phyloP scores from a whole-genome alignment of 1,284 basidiomycete species.

The Rhodotorula sp. region DNA sequence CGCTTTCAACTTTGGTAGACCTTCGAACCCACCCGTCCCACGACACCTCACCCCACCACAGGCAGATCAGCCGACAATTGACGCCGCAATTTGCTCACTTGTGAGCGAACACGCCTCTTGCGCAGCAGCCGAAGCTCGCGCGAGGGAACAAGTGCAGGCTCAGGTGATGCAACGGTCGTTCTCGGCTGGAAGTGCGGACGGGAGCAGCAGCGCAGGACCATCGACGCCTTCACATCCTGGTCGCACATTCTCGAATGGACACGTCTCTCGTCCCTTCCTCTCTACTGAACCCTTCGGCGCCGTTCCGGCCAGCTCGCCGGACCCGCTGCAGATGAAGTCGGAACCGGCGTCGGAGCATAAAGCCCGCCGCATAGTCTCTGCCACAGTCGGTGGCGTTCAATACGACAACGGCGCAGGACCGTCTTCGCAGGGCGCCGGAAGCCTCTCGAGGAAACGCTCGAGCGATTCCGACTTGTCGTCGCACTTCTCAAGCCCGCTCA shows the following conservation, averaged over 20 bases:
- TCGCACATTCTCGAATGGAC: neutral
- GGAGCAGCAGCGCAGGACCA: neutral
- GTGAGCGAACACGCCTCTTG: slow-evolving; percentile 7
- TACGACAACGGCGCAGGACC: neutral
- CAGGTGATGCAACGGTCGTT: neutral
- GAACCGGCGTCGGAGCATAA: neutral
- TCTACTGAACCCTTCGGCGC: neutral
- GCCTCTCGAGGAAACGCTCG: slow-evolving; percentile 2
- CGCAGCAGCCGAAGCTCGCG: neutral
- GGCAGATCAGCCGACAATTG: neutral
- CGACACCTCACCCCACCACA: neutral
- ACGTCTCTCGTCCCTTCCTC: neutral
- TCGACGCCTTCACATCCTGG: slow-evolving; percentile 15
- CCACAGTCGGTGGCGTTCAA: neutral
- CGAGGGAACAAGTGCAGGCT: neutral
- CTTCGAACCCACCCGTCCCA: neutral
- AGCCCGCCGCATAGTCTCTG: neutral
- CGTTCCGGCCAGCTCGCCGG: slow-evolving; percentile 22
- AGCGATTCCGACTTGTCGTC: neutral
- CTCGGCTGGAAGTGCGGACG: neutral
- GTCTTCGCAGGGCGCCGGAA: neutral
- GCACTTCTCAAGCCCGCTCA: slow-evolving; percentile 5
- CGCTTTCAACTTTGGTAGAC: neutral
- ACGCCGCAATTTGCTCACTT: slow-evolving; percentile 4
- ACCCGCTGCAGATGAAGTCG: slow-evolving; percentile 23